Percentiles rank a stretch among this genome's conserved stretches.
phyloP scores from a whole-genome alignment of 805 yeast species.

The Wickerhamiella sergipiensis region DNA sequence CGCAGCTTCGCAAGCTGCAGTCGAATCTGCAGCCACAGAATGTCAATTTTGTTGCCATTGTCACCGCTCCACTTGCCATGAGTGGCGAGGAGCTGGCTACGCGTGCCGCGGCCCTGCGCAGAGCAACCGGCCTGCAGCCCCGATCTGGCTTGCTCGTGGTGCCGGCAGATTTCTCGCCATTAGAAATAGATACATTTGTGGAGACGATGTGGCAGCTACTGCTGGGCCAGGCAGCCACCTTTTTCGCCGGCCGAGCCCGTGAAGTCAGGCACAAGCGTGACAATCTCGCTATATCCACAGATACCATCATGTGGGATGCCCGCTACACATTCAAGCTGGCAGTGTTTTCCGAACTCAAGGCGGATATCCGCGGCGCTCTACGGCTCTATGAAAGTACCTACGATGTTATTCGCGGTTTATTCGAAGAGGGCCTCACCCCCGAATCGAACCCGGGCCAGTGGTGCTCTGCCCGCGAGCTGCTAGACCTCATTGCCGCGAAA shows the following conservation, averaged over 20 bases:
- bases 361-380: slow-evolving; percentile 35
- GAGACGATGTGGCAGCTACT: slow-evolving; percentile 27
- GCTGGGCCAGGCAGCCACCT: slow-evolving; percentile 32
- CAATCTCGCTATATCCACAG: slow-evolving; percentile 12
- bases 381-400: slow-evolving; percentile 40
- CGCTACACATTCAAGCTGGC: slow-evolving; percentile 42
- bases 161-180: slow-evolving; percentile 27
- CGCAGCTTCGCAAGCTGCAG: slow-evolving; percentile 23
- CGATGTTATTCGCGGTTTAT: slow-evolving; percentile 33
- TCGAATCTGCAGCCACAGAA: slow-evolving; percentile 12
- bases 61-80: background rate
- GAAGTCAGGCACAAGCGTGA: slow-evolving; percentile 14
- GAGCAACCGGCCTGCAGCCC: slow-evolving; percentile 31
- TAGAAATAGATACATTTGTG: slow-evolving; percentile 31
- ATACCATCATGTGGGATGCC: slow-evolving; percentile 32
- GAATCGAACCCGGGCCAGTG: background rate
- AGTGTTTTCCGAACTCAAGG: slow-evolving; percentile 35
- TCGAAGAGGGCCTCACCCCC: slow-evolving; percentile 18
- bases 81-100: slow-evolving; percentile 15
- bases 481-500: slow-evolving; percentile 51
- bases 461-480: slow-evolving; percentile 21
- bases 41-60: background rate
- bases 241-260: slow-evolving; percentile 20
- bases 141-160: slow-evolving; percentile 33
- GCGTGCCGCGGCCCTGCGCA: slow-evolving; percentile 24